Conservation (phyloP, 1,139 yeast genomes). For the Kodamaea derodonti region DNA sequence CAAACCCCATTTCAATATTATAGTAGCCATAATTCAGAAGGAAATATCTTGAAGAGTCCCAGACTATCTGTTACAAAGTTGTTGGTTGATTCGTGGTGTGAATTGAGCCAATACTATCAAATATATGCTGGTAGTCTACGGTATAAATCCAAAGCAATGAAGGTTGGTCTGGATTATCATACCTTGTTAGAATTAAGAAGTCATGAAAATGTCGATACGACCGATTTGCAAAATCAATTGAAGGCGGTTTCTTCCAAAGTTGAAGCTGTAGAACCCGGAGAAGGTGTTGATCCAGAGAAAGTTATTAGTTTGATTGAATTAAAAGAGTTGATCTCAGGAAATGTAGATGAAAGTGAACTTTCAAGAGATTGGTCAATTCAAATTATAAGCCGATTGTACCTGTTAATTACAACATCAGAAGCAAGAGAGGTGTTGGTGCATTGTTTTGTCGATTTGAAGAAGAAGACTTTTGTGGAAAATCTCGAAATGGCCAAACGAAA, state of each 20-base stretch:
- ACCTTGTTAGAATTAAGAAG: slow-evolving; percentile 10
- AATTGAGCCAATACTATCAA: slow-evolving; percentile 18
- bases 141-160: slow-evolving; percentile 9
- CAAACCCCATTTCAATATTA: slow-evolving; percentile 16
- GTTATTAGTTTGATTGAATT: neutral
- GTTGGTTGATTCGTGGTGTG: slow-evolving; percentile 23
- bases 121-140: slow-evolving; percentile 17
- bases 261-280: neutral
- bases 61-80: slow-evolving; percentile 22
- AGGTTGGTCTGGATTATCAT: slow-evolving; percentile 11
- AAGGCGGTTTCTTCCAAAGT: neutral
- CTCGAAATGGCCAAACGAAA: neutral
- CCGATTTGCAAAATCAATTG: slow-evolving; percentile 4
- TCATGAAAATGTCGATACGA: slow-evolving; percentile 11
- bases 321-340: slow-evolving; percentile 10
- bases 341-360: slow-evolving; percentile 16
- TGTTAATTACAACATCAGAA: slow-evolving; percentile 42
- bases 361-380: slow-evolving; percentile 33
- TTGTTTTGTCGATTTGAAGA: slow-evolving; percentile 39
- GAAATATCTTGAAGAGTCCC: slow-evolving; percentile 15
- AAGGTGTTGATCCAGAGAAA: neutral
- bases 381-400: slow-evolving; percentile 29
- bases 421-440: slow-evolving; percentile 62
- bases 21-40: slow-evolving; percentile 14
- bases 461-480: slow-evolving; percentile 18